phyloP scores from a whole-genome alignment of 345 rosid genomes.

The Theobroma cacao region DNA sequence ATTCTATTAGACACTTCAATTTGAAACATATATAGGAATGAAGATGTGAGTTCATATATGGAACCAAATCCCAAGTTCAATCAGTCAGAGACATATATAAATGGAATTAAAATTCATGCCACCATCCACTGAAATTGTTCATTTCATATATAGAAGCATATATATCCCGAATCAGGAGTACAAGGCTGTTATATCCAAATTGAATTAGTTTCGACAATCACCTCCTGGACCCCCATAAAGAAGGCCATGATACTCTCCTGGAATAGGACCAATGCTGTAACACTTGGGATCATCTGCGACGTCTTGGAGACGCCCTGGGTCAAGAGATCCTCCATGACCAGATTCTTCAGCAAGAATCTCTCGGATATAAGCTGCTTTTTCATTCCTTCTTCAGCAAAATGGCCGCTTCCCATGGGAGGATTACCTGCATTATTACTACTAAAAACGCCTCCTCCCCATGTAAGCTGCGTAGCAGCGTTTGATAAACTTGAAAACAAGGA shows the following conservation, averaged over 20 bases:
- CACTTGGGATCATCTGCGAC: not conserved
- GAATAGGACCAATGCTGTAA: not conserved
- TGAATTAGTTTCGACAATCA: not conserved
- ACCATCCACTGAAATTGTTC: too few species aligned
- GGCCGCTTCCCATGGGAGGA: not conserved
- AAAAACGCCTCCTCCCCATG: not conserved
- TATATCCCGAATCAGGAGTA: not conserved
- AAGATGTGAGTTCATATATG: too few species aligned
- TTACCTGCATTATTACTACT: not conserved
- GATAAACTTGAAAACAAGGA: slow-evolving; percentile 18
- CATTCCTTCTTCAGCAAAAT: slow-evolving; percentile 3
- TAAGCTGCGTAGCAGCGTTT: not conserved
- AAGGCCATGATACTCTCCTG: not conserved
- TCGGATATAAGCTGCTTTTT: too few species aligned
- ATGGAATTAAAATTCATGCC: too few species aligned
- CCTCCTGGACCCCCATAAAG: not conserved
- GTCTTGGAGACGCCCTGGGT: too few species aligned
- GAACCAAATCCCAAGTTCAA: too few species aligned
- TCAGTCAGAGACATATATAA: too few species aligned
- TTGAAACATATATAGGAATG: too few species aligned
- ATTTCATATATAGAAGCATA: too few species aligned
- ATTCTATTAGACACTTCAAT: too few species aligned
- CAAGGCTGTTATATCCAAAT: not conserved
- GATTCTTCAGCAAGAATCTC: too few species aligned
- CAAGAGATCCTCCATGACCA: too few species aligned